A percentile compares a stretch with the other conserved stretches of the same genome.
Conservation (phyloP, 179 eudicot genomes). For the Beta lomatogona region DNA sequence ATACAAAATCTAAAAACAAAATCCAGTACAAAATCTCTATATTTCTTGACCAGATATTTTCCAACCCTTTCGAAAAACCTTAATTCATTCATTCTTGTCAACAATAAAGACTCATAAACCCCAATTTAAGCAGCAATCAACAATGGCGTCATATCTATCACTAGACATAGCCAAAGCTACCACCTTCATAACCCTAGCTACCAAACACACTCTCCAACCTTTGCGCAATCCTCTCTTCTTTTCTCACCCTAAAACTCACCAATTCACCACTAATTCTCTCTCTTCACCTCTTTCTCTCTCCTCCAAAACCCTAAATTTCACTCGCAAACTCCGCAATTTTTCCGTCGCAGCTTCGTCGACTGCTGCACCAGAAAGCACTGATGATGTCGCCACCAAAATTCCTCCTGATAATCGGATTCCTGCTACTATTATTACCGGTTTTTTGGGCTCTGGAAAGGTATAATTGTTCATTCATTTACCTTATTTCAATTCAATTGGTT, state of each 20-base stretch:
- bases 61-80: neutral
- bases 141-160: constrained; percentile 43
- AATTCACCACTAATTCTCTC: neutral
- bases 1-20: no score
- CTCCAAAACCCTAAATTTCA: neutral
- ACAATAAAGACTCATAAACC: neutral
- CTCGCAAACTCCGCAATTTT: constrained; percentile 30
- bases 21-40: no score
- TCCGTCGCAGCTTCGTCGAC: constrained; percentile 40
- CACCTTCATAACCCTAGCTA: neutral
- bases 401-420: constrained; percentile 91
- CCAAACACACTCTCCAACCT: constrained; percentile 1
- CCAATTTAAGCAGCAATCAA: neutral
- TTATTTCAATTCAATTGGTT: neutral
- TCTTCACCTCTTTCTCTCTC: constrained; percentile 16
- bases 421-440: constrained; percentile 93
- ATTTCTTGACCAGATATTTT: neutral
- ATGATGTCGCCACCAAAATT: constrained; percentile 44
- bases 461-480: neutral
- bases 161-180: constrained; percentile 28
- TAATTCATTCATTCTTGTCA: neutral
- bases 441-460: constrained; percentile 96
- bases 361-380: constrained; percentile 41
- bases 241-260: constrained; percentile 16
- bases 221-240: constrained; percentile 15